phyloP scores from a whole-genome alignment of 441 rosid genomes.

The Geranium incanum region DNA sequence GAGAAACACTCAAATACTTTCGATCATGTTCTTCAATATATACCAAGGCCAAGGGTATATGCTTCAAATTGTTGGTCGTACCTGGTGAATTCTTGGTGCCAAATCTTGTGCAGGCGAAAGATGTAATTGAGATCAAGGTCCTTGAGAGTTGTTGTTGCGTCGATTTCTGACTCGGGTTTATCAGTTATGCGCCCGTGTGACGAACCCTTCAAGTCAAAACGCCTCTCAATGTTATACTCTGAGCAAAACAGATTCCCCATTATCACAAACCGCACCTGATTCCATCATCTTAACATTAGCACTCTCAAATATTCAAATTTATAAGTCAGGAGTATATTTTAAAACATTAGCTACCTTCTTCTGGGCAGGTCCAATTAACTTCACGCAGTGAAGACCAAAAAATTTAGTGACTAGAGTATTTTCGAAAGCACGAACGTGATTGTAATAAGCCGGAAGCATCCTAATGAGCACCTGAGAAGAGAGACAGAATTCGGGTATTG shows the following conservation, averaged over 20 bases:
- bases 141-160: constrained; percentile 78
- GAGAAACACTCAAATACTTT: too few relatives aligned
- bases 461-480: constrained; percentile 64
- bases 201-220: constrained; percentile 26
- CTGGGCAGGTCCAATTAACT: constrained; percentile 69
- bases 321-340: too few relatives aligned
- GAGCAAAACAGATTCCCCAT: constrained; percentile 30
- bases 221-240: constrained; percentile 65
- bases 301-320: too few relatives aligned
- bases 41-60: too few relatives aligned
- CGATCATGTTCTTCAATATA: too few relatives aligned
- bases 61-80: constrained; percentile 12
- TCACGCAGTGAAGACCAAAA: constrained; percentile 89
- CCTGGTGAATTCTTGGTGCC: constrained; percentile 95
- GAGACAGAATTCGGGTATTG: too few relatives aligned
- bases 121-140: constrained; percentile 88
- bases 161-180: constrained; percentile 77
- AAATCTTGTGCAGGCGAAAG: constrained; percentile 64
- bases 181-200: constrained; percentile 80
- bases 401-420: constrained; percentile 83
- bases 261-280: constrained; percentile 79
- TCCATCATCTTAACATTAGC: not conserved
- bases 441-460: constrained; percentile 94
- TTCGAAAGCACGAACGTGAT: constrained; percentile 76
- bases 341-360: constrained; percentile 49